A percentile compares a stretch with the other conserved stretches of the same genome.
phyloP scores from a whole-genome alignment of 441 rosid genomes.

The Gossypium lobatum region DNA sequence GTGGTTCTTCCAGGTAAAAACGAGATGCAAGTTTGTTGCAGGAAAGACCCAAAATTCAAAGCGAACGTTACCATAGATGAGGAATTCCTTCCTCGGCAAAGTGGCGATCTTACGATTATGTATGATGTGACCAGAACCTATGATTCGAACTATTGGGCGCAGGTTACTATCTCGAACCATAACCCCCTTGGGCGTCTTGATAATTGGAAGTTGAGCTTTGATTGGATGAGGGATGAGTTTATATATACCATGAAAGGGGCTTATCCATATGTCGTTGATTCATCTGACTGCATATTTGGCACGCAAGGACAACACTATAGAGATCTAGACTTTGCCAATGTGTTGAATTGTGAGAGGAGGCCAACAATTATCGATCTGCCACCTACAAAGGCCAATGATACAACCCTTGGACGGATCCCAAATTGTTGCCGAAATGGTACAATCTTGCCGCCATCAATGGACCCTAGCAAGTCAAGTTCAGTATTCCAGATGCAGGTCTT shows the following conservation, averaged over 20 bases:
- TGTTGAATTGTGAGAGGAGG: slow-evolving; percentile 74
- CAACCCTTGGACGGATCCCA: slow-evolving; percentile 60
- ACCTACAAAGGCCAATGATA: slow-evolving; percentile 71
- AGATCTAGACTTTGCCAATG: slow-evolving; percentile 53
- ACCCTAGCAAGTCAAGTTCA: slow-evolving; percentile 70
- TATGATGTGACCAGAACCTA: slow-evolving; percentile 76
- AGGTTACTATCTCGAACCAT: slow-evolving; percentile 64
- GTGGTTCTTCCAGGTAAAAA: slow-evolving; percentile 35
- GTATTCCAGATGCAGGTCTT: slow-evolving; percentile 75
- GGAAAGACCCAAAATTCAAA: slow-evolving; percentile 33
- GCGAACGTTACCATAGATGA: slow-evolving; percentile 35
- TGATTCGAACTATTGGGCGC: slow-evolving; percentile 56
- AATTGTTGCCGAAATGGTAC: slow-evolving; percentile 86
- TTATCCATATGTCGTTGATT: slow-evolving; percentile 60
- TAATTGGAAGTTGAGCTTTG: slow-evolving; percentile 79
- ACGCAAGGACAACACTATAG: slow-evolving; percentile 46
- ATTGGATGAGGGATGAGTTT: slow-evolving; percentile 84
- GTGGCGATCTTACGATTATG: slow-evolving; percentile 83
- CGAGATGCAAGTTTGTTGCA: slow-evolving; percentile 68
- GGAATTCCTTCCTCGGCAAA: slow-evolving; percentile 57
- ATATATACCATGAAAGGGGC: slow-evolving; percentile 76
- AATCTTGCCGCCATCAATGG: slow-evolving; percentile 73
- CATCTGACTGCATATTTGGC: slow-evolving; percentile 68
- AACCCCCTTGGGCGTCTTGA: slow-evolving; percentile 87
- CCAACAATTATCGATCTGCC: slow-evolving; percentile 85